Evolutionary conservation across 2,329 filamentous ascomycete genomes (phyloP).

Genomic region (Fusarium sp.): DNA sequence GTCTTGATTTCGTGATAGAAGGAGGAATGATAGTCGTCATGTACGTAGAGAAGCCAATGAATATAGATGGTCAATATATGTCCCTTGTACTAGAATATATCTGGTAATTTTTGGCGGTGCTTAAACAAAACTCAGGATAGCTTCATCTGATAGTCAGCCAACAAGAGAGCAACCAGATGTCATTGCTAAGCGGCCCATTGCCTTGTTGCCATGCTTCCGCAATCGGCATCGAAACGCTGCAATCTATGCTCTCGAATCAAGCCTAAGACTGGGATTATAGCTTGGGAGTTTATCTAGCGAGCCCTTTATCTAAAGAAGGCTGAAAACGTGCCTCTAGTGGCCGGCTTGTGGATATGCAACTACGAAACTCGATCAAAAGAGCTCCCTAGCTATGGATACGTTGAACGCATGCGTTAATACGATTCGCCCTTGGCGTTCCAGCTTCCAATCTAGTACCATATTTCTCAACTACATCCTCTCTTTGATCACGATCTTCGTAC

Average conservation of each 20-base stretch:
- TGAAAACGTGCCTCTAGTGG: slow-evolving; percentile 12
- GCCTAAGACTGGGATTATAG: neutral
- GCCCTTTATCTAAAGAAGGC: slow-evolving; percentile 13
- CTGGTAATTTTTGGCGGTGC: slow-evolving; percentile 26
- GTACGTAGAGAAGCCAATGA: slow-evolving; percentile 15
- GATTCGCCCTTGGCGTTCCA: neutral
- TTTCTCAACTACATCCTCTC: neutral
- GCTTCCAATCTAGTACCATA: neutral
- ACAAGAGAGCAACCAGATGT: slow-evolving; percentile 25
- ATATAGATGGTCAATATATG: neutral
- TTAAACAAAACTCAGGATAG: slow-evolving; percentile 1
- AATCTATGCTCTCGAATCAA: neutral
- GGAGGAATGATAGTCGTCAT: slow-evolving; percentile 12
- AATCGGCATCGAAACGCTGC: neutral
- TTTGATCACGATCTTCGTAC: slow-evolving; percentile 24
- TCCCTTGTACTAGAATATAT: slow-evolving; percentile 27
- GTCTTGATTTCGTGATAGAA: slow-evolving; percentile 21
- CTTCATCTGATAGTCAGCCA: slow-evolving; percentile 14
- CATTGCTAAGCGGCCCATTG: slow-evolving; percentile 14
- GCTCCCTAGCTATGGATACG: slow-evolving; percentile 1
- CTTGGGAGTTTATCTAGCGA: neutral
- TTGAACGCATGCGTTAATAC: neutral
- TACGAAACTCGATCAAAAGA: neutral
- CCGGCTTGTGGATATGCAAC: slow-evolving; percentile 10
- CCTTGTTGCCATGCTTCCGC: slow-evolving; percentile 14